These are phyloP conservation scores for Cyanidium caldarium DNA, from an alignment of 23 red algal genomes.

Conservation along the genomic window DNA sequence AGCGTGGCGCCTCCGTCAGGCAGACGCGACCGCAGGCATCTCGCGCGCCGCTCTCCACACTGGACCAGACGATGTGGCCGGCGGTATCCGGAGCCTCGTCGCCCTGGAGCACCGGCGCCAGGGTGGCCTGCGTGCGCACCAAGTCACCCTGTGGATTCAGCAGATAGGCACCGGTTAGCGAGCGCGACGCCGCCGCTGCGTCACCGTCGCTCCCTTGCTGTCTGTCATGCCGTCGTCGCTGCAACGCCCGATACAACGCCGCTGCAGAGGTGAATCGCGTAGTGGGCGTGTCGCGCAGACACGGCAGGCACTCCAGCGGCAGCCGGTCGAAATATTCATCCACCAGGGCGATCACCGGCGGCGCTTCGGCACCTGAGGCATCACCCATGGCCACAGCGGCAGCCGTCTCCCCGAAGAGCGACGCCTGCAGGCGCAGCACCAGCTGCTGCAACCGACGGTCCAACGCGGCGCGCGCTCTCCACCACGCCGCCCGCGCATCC, in stretches of 20 bases:
- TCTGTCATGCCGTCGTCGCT: neutral
- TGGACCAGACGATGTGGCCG: no score
- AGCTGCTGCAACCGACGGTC: neutral
- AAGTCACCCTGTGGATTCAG: constrained; percentile 76
- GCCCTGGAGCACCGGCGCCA: constrained; percentile 7
- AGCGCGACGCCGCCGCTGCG: neutral
- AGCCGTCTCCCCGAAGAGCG: neutral
- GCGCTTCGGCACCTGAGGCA: neutral
- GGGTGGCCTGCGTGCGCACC: constrained; percentile 23
- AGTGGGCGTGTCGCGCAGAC: neutral
- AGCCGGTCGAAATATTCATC: neutral
- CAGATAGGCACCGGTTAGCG: constrained; percentile 17
- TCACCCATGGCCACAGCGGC: neutral
- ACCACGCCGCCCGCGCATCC: neutral
- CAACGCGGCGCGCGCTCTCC: neutral
- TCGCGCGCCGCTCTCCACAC: no score
- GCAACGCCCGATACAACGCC: neutral
- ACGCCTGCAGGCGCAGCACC: neutral
- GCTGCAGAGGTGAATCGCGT: neutral
- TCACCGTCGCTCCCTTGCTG: no score
- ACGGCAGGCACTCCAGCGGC: neutral
- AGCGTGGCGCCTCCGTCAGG: no score
- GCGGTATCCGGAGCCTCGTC: no score
- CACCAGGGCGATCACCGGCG: neutral
- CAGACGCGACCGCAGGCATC: no score